Percentiles rank a stretch among this genome's conserved stretches.
Conservation (phyloP, 179 eudicot genomes). For the Sideroxylon spinosum region DNA sequence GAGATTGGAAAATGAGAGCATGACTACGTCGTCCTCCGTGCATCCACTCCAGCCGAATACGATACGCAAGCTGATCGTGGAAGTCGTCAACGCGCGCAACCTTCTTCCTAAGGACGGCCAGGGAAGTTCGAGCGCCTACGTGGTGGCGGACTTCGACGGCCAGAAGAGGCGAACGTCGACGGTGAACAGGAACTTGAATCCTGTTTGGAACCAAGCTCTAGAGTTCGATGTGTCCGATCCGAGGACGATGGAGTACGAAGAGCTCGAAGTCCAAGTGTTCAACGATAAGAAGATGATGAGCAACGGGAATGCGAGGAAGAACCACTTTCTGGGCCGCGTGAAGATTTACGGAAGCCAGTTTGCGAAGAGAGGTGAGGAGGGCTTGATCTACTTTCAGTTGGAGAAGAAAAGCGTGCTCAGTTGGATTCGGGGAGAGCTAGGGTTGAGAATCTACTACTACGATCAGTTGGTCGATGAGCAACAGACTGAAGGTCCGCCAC, state of each 20-base stretch:
- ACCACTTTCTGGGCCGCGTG: conserved; percentile 82
- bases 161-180: conserved; percentile 70
- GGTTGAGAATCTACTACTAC: conserved; percentile 64
- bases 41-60: conserved; percentile 28
- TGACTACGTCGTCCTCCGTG: conserved; percentile 26
- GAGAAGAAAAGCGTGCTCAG: conserved; percentile 97
- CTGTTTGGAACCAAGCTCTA: conserved; percentile 70
- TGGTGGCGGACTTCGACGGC: conserved; percentile 80
- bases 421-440: conserved; percentile 87
- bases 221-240: conserved; percentile 76
- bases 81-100: conserved; percentile 73
- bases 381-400: conserved; percentile 58
- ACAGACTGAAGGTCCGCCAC: conserved; percentile 3
- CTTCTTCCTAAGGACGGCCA: conserved; percentile 94
- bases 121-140: conserved; percentile 89
- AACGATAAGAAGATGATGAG: conserved; percentile 76
- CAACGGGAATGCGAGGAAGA: conserved; percentile 57
- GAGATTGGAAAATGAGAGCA: conserved; percentile 20
- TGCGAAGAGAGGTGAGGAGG: conserved; percentile 65
- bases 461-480: conserved; percentile 43
- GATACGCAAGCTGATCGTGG: conserved; percentile 52
- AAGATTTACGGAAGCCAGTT: conserved; percentile 82
- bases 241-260: conserved; percentile 77
- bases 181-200: conserved; percentile 57
- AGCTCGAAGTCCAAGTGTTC: conserved; percentile 67